These are phyloP conservation scores for Trichocomaceae sp. DNA, from an alignment of 2,329 filamentous ascomycete species.

Conservation along the genomic window DNA sequence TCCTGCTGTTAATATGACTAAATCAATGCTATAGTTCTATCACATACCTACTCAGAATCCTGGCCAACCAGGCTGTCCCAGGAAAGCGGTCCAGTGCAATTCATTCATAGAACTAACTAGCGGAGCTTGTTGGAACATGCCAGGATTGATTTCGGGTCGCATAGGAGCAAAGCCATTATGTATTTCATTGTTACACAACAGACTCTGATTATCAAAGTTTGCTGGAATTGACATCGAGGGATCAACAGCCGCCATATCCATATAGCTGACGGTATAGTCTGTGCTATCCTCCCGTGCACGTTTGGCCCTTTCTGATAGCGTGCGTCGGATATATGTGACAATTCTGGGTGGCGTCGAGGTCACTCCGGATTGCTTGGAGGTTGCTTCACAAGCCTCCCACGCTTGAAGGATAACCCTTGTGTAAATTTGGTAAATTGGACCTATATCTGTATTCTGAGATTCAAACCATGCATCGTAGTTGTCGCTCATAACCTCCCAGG, in stretches of 20 bases:
- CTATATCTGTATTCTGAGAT: slow-evolving; percentile 4
- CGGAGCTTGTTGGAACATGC: not conserved
- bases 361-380: not conserved
- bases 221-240: not conserved
- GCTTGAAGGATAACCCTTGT: slow-evolving; percentile 34
- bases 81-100: slow-evolving; percentile 7
- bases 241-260: not conserved
- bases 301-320: slow-evolving; percentile 14
- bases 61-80: slow-evolving; percentile 2
- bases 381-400: slow-evolving; percentile 31
- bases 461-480: slow-evolving; percentile 38
- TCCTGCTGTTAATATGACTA: not conserved
- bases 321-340: slow-evolving; percentile 24
- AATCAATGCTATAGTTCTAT: not conserved
- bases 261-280: not conserved
- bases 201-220: not conserved
- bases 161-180: not conserved
- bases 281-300: not conserved
- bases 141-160: not conserved
- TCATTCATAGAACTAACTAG: not conserved
- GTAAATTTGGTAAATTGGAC: slow-evolving; percentile 28
- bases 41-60: not conserved
- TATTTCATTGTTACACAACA: not conserved
- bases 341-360: slow-evolving; percentile 22
- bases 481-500: slow-evolving; percentile 43